Conservation (phyloP, 805 yeast genomes). For the Isabelozyma rhagii region DNA sequence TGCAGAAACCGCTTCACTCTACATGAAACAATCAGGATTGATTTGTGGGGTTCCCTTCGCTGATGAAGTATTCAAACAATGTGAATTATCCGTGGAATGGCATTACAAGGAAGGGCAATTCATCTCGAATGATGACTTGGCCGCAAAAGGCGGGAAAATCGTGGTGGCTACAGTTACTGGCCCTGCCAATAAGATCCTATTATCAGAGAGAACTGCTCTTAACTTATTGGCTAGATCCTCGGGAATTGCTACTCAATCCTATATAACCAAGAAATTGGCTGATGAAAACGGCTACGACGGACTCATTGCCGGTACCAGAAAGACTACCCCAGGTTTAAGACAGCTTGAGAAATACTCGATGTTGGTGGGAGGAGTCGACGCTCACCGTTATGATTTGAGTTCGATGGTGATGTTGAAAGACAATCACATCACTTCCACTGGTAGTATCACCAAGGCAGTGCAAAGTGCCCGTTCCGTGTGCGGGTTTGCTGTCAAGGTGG, state of each 20-base stretch:
- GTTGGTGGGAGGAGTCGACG: constrained; percentile 93
- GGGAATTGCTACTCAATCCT: constrained; percentile 81
- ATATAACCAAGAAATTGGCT: constrained; percentile 56
- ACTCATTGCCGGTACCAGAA: constrained; percentile 90
- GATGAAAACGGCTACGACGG: constrained; percentile 70
- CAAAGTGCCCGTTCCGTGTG: constrained; percentile 70
- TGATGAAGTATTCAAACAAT: constrained; percentile 75
- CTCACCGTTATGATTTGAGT: constrained; percentile 87
- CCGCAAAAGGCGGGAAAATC: constrained; percentile 48
- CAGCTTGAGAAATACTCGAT: constrained; percentile 87
- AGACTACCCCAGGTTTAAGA: constrained; percentile 95
- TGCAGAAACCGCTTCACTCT: constrained; percentile 67
- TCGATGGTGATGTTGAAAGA: constrained; percentile 97
- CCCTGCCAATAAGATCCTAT: constrained; percentile 70
- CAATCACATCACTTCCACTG: constrained; percentile 90
- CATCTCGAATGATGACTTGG: constrained; percentile 39
- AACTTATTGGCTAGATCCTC: constrained; percentile 79
- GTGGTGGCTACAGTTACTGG: constrained; percentile 79
- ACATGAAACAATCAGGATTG: constrained; percentile 78
- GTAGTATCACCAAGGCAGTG: constrained; percentile 86
- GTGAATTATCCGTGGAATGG: constrained; percentile 74
- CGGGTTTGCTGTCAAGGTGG: constrained; percentile 88
- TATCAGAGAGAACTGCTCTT: constrained; percentile 84
- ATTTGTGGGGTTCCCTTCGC: constrained; percentile 89
- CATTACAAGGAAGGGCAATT: constrained; percentile 62